Evolutionary conservation across 1,139 yeast species (phyloP).

Genomic region (Nadsonia starkeyi-henricii): DNA sequence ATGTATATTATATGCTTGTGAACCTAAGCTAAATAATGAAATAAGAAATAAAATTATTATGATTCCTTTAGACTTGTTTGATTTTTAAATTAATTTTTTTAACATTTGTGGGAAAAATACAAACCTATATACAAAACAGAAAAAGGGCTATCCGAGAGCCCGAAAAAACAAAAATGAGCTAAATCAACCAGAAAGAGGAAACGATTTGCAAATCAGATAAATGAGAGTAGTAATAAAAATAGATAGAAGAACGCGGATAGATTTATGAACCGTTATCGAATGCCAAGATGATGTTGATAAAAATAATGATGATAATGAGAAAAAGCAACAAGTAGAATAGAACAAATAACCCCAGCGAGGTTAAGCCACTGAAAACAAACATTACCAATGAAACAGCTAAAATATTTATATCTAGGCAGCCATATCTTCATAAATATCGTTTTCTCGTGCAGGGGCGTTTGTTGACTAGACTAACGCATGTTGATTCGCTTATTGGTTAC

Average conservation of each 20-base stretch:
- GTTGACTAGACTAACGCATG: too few species aligned
- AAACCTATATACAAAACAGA: not conserved
- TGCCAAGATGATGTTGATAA: constrained; percentile 1
- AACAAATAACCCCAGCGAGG: too few species aligned
- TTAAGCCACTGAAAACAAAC: too few species aligned
- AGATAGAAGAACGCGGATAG: constrained; percentile 5
- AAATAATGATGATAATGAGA: not conserved
- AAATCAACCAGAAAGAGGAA: constrained; percentile 2
- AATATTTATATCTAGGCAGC: too few species aligned
- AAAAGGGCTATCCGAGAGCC: not conserved
- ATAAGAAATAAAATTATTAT: too few species aligned
- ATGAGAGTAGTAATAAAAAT: constrained; percentile 5
- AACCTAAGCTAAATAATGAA: too few species aligned
- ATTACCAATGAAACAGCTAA: too few species aligned
- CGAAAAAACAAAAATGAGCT: constrained; percentile 4
- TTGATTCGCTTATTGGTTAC: not conserved
- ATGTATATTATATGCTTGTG: constrained; percentile 4
- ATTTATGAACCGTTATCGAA: constrained; percentile 5
- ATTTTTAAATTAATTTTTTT: not conserved
- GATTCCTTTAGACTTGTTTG: too few species aligned
- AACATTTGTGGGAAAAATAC: not conserved
- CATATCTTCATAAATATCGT: too few species aligned
- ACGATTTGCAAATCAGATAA: not conserved
- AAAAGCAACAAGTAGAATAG: too few species aligned
- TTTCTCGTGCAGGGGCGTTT: too few species aligned